Conservation (phyloP, 2,329 filamentous ascomycete species). For the Epichloe glyceriae region DNA sequence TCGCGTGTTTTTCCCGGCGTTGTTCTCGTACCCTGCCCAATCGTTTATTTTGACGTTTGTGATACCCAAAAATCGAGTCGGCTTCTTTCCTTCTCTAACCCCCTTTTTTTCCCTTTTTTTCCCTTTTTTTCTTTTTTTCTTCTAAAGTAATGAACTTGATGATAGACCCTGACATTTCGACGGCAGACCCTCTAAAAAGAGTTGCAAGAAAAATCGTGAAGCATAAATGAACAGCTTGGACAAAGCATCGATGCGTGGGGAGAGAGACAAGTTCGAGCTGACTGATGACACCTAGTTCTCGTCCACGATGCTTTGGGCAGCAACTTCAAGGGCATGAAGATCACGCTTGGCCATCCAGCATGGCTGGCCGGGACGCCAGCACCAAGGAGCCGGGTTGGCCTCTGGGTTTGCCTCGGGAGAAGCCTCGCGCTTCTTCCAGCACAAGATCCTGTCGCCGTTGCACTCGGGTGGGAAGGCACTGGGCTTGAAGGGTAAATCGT, state of each 20-base stretch:
- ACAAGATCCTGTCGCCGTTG: conserved; percentile 3
- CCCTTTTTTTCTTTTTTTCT: not conserved
- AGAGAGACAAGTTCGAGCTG: not conserved
- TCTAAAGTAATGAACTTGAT: not conserved
- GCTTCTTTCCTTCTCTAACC: not conserved
- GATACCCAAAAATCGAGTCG: not conserved
- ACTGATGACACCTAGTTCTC: not conserved
- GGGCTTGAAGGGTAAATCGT: conserved; percentile 14
- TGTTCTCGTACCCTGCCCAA: not conserved
- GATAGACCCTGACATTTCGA: not conserved
- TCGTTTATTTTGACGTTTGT: not conserved
- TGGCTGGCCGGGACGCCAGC: conserved; percentile 23
- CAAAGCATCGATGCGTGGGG: not conserved
- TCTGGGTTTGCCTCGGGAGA: conserved; percentile 9
- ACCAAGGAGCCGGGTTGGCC: conserved; percentile 16
- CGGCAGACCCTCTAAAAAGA: not conserved
- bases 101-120: not conserved
- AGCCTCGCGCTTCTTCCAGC: conserved; percentile 8
- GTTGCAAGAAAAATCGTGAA: not conserved
- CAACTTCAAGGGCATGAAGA: conserved; percentile 14
- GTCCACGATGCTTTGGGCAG: conserved; percentile 16
- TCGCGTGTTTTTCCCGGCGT: not conserved
- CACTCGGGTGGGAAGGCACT: conserved; percentile 13
- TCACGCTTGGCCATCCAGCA: conserved; percentile 30
- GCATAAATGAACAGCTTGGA: not conserved